phyloP scores from a whole-genome alignment of 192 early-diverging fungal genomes.

The Mortierella claussenii region DNA sequence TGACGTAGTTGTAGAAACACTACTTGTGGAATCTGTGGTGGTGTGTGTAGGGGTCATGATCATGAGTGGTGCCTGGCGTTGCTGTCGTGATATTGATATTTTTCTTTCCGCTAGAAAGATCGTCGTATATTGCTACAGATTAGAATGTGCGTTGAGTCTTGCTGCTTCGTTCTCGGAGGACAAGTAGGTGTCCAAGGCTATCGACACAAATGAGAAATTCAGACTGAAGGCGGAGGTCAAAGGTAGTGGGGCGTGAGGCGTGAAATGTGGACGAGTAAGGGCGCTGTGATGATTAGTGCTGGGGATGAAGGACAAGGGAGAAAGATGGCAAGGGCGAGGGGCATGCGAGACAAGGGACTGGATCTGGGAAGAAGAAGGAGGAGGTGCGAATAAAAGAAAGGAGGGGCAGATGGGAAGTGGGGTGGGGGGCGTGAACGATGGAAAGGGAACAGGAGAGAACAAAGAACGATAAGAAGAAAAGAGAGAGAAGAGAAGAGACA shows the following conservation, averaged over 20 bases:
- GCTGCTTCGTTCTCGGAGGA: too few relatives aligned
- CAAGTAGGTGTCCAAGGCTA: too few relatives aligned
- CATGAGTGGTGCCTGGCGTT: conserved; percentile 2
- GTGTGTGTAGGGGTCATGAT: too few relatives aligned
- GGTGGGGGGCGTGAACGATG: too few relatives aligned
- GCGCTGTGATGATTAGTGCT: background rate
- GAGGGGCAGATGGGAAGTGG: too few relatives aligned
- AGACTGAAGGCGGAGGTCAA: too few relatives aligned
- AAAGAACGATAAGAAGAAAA: conserved; percentile 1
- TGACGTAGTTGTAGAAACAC: conserved; percentile 13
- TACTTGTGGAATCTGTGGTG: conserved; percentile 7
- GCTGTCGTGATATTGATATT: background rate
- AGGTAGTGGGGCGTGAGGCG: background rate
- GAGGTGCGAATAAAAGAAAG: background rate
- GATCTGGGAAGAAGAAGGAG: conserved; percentile 7
- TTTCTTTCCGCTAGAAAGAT: too few relatives aligned
- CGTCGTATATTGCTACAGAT: too few relatives aligned
- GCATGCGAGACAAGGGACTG: conserved; percentile 14
- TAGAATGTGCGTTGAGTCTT: too few relatives aligned
- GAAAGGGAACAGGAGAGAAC: conserved; percentile 37
- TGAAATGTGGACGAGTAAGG: background rate
- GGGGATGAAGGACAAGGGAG: background rate
- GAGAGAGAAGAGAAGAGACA: background rate
- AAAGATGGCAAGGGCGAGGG: background rate
- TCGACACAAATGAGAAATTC: too few relatives aligned